Evolutionary conservation across 495 filamentous ascomycete genomes (phyloP), one percentile per base, ranked within the genome.

Genomic region (Aspergillus kassunensis): DNA sequence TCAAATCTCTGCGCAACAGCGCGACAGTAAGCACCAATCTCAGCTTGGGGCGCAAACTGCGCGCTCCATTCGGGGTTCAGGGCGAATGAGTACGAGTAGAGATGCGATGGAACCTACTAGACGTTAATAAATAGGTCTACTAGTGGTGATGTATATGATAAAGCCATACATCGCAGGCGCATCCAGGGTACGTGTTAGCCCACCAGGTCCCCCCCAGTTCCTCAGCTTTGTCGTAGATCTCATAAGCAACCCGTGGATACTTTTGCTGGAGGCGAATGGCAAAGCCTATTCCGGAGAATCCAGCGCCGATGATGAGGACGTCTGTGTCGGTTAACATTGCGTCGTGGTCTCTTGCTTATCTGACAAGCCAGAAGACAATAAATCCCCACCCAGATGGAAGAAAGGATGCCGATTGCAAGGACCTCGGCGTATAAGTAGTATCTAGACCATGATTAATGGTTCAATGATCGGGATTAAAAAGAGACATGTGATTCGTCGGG

Each of bases 201-300:
- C 52, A 63, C 60, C 62, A 67, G 7, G 60, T 65, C 9, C 62
- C 65, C 1, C 58, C 60, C 7, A 63, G 11, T 18, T 54, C 42
- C 10, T 53, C 21, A 4, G 55, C 29, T 31, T 55, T 58, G 27
- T 63, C 65, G 20, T 61, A 31, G 25, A 68, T 59, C 21, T 58
- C 48, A 35, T 47, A 66, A 67, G 39, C 36, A 11, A 16, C 30
- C 66, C 57, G 76, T 72, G 56, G 72, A 67, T 40, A 82, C 54
- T 73, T 63, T 40, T 80, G 68, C 49, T 77, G 75, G 44, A 86
- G 63, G 15, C 73, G 72, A 41, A 80, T 78, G 10, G 70, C 81
- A 62, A 84, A 75, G 19, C 71, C 77, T 57, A 85, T 78, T 10
- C 76, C 82, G 1, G 78, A 80, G 60, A 79, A 74, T 20, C 82